Conservation (phyloP, 2,329 filamentous ascomycete genomes). For the Penicillium oxalicum region DNA sequence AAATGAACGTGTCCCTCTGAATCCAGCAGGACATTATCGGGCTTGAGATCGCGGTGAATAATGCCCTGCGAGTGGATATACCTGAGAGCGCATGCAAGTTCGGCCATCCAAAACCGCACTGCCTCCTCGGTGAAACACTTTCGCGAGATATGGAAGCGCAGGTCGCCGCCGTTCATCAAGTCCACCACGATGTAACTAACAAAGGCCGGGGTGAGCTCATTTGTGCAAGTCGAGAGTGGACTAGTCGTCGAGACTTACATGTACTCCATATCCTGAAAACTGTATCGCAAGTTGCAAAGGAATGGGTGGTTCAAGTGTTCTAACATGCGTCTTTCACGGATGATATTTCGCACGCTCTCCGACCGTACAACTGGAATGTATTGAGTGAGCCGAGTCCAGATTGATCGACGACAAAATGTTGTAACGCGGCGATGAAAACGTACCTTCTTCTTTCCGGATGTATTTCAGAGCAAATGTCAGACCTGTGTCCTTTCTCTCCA, state of each 20-base stretch:
- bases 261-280: conserved; percentile 98
- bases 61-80: conserved; percentile 84
- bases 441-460: conserved; percentile 94
- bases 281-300: conserved; percentile 96
- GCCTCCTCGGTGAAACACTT: conserved; percentile 98
- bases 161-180: conserved; percentile 93
- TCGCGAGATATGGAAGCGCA: conserved; percentile 94
- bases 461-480: conserved; percentile 96
- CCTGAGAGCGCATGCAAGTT: conserved; percentile 82
- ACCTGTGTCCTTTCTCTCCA: conserved; percentile 92
- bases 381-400: conserved; percentile 1
- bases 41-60: conserved; percentile 86
- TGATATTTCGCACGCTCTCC: conserved; percentile 96
- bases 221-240: not conserved
- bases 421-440: conserved; percentile 1
- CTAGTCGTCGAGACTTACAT: conserved; percentile 57
- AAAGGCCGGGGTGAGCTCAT: not conserved
- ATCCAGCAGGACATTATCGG: conserved; percentile 83
- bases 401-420: not conserved
- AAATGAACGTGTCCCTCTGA: conserved; percentile 91
- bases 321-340: conserved; percentile 94
- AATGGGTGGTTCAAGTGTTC: conserved; percentile 97
- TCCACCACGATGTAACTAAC: conserved; percentile 84
- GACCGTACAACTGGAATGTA: conserved; percentile 74
- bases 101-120: conserved; percentile 92